phyloP scores from a whole-genome alignment of 2,329 filamentous ascomycete species.

The Thelonectria discophora region DNA sequence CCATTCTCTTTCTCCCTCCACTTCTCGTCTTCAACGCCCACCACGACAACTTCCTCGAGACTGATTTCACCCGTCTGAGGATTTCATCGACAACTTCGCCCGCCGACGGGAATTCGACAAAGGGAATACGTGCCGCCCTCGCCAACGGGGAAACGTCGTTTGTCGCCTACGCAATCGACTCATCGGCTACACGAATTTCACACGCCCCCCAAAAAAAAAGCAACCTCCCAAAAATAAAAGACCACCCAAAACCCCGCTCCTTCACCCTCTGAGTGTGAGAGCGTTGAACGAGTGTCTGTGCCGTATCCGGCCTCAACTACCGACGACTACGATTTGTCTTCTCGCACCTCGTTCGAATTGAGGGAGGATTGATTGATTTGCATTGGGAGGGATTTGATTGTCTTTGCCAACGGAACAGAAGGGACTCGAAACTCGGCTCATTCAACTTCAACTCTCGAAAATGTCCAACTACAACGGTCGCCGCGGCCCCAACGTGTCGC shows the following conservation, averaged over 20 bases:
- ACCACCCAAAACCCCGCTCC: conserved; percentile 40
- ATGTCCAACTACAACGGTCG: conserved; percentile 83
- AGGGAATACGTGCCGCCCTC: conserved; percentile 5
- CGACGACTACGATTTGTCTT: conserved; percentile 13
- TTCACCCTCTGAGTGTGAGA: conserved; percentile 18
- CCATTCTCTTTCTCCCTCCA: conserved; percentile 37
- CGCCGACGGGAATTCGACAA: conserved; percentile 16
- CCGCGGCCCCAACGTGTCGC: conserved; percentile 85
- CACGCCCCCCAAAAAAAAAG: conserved; percentile 19
- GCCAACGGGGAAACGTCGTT: conserved; percentile 11
- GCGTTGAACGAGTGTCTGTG: conserved; percentile 9
- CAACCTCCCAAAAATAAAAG: conserved; percentile 2
- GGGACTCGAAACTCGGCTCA: neutral
- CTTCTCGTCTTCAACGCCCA: conserved; percentile 31
- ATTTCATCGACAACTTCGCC: conserved; percentile 12
- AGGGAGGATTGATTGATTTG: conserved; percentile 20
- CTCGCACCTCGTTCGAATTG: conserved; percentile 3
- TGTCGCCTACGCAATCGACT: conserved; percentile 28
- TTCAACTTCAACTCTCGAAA: conserved; percentile 18
- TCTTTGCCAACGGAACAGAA: neutral
- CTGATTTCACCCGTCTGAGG: conserved; percentile 14
- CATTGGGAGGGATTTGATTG: conserved; percentile 7
- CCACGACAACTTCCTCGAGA: conserved; percentile 26
- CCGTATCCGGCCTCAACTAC: conserved; percentile 24
- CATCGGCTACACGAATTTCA: conserved; percentile 33